Evolutionary conservation across 768 basidiomycete species (phyloP), one percentile per base, ranked within the genome.

Genomic region (Imleria badia): DNA sequence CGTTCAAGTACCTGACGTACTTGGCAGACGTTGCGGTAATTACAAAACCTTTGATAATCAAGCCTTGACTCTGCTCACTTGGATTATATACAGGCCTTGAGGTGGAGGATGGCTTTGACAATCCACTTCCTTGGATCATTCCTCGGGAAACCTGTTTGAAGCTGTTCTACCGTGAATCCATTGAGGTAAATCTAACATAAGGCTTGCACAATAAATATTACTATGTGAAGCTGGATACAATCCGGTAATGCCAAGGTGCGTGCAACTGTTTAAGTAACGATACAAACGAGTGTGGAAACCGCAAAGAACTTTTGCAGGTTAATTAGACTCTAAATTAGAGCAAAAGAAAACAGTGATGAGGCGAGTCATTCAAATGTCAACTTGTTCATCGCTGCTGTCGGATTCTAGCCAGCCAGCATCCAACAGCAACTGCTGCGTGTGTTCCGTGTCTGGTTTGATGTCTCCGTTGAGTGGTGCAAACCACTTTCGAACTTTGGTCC

Each of bases 391-490:
- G 29, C 40, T 51, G 29, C 40, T 51, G 31, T 60, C 48, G 14
- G 42, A 30, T 20, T 61, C 69, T 19, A 81, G 56, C 78, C 76
- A 81, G 6, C 81, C 82, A 43, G 76, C 79, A 8, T 76, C 73
- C 51, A 71, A 68, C 22, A 87, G 70, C 53, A 87, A 61, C 31
- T 61, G 54, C n/a, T 78, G 76, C 3, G 80, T 74, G 51, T 78
- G 72, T 20, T 66, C 48, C 1, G 60, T 78, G 62, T 87, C 77
- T 3, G 85, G 85, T 66, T 87, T 87, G 51, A 87, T 77, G 56
- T 86, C 84, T 17, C 85, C 86, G 50, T 85, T 81, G 45, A 83
- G 70, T 7, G 86, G 85, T 3, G 85, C 78, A 62, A 83, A 81
- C 64, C 81, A 83, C 65, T 81, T 84, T 33, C 84, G 79, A 31